Percentiles rank a stretch among this genome's conserved stretches.
Conservation (phyloP, 2,329 filamentous ascomycete species). For the Setomelanomma holmii region DNA sequence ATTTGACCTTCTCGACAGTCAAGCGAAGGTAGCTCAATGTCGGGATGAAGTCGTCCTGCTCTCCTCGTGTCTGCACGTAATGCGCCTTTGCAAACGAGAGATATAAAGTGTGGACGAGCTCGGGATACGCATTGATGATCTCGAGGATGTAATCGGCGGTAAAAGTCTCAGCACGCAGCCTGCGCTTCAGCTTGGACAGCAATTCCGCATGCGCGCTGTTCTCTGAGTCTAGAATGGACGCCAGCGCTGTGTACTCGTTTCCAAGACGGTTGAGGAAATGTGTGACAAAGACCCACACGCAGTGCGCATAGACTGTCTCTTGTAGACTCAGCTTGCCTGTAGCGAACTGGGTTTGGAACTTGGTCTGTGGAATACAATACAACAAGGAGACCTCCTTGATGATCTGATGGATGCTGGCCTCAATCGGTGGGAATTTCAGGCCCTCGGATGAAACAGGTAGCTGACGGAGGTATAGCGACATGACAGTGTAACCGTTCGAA, state of each 20-base stretch:
- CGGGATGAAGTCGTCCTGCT: constrained; percentile 73
- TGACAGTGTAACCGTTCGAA: constrained; percentile 96
- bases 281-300: constrained; percentile 95
- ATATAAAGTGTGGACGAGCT: constrained; percentile 86
- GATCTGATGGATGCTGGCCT: constrained; percentile 96
- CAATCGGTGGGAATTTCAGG: constrained; percentile 75
- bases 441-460: constrained; percentile 52
- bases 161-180: constrained; percentile 94
- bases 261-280: constrained; percentile 97
- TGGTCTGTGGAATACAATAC: constrained; percentile 98
- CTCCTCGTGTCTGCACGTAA: constrained; percentile 70
- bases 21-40: constrained; percentile 72
- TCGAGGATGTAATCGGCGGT: constrained; percentile 98
- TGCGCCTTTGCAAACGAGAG: constrained; percentile 90
- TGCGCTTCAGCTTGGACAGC: constrained; percentile 92
- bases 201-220: constrained; percentile 88
- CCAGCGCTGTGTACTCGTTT: constrained; percentile 88
- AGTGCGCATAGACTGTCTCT: constrained; percentile 97
- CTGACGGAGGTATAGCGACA: constrained; percentile 91
- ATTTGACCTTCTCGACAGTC: constrained; percentile 67
- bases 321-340: constrained; percentile 87
- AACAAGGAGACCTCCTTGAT: constrained; percentile 97
- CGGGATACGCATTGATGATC: constrained; percentile 91
- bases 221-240: constrained; percentile 77
- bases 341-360: constrained; percentile 89